Evolutionary conservation across 106 monocot species (phyloP).

Genomic region (Phalaenopsis equestris): DNA sequence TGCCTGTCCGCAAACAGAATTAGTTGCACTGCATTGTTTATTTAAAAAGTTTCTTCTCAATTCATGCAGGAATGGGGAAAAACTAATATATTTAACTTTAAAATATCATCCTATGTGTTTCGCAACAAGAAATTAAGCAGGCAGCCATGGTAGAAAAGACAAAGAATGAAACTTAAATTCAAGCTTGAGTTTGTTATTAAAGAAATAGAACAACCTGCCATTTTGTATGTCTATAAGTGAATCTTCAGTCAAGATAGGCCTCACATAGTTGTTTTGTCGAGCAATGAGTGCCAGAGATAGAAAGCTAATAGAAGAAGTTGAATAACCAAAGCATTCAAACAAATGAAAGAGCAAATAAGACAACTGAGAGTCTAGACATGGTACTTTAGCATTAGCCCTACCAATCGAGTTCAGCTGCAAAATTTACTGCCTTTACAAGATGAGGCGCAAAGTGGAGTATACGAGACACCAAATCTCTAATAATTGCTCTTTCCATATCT

Average conservation of each 20-base stretch:
- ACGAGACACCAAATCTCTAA: conserved; percentile 77
- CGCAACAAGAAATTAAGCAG: not conserved
- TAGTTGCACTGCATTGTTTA: not conserved
- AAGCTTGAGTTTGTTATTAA: not conserved
- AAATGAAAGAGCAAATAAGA: conserved; percentile 4
- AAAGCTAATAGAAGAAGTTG: conserved; percentile 29
- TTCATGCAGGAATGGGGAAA: not conserved
- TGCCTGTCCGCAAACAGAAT: conserved; percentile 42
- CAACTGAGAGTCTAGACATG: not conserved
- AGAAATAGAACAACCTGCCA: conserved; percentile 54
- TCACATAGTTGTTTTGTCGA: conserved; percentile 84
- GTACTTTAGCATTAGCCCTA: conserved; percentile 9
- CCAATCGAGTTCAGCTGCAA: conserved; percentile 99
- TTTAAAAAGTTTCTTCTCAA: not conserved
- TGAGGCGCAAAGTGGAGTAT: conserved; percentile 64
- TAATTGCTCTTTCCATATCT: conserved; percentile 98
- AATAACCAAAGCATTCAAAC: not conserved
- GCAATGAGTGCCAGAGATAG: conserved; percentile 76
- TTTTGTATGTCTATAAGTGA: conserved; percentile 76
- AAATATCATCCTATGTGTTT: not conserved
- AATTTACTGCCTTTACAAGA: conserved; percentile 66
- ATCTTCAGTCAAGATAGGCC: conserved; percentile 81
- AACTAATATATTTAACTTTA: not conserved
- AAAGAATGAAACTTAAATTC: not conserved
- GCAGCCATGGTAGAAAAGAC: not conserved